Conservation (phyloP, 2,329 filamentous ascomycete genomes). For the Verticillium nubilum region DNA sequence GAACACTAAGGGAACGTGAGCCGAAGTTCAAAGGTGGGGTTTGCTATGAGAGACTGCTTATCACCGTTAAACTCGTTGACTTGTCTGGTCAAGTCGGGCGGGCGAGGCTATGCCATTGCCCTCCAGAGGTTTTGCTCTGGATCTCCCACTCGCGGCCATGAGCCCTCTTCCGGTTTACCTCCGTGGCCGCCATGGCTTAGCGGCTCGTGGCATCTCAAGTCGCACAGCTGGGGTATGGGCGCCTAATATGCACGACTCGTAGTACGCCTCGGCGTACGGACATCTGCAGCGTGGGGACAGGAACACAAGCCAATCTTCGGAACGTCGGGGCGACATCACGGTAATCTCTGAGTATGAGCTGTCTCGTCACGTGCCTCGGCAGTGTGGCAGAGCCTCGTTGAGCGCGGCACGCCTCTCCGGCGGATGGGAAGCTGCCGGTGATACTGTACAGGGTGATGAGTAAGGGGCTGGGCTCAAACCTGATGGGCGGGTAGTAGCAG, state of each 20-base stretch:
- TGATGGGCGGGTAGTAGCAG: neutral
- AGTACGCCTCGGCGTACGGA: neutral
- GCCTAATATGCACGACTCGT: slow-evolving; percentile 1
- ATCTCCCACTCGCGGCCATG: neutral
- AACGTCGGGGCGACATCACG: slow-evolving; percentile 1
- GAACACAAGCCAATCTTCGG: neutral
- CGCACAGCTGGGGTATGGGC: neutral
- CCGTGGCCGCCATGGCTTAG: neutral
- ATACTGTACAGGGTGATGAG: neutral
- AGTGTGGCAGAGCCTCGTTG: neutral
- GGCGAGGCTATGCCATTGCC: neutral
- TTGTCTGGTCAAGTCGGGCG: neutral
- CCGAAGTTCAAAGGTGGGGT: neutral
- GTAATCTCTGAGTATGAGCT: neutral
- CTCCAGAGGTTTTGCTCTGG: neutral
- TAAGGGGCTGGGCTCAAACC: neutral
- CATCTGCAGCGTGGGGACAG: neutral
- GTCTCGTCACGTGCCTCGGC: neutral
- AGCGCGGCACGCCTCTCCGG: neutral
- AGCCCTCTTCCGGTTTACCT: neutral
- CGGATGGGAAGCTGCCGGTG: neutral
- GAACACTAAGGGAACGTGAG: neutral
- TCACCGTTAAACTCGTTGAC: neutral
- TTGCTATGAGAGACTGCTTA: neutral
- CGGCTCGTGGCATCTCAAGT: neutral